A percentile compares a stretch with the other conserved stretches of the same genome.
Evolutionary conservation across 306 rosid species (phyloP).

Genomic region (Prunus dulcis): DNA sequence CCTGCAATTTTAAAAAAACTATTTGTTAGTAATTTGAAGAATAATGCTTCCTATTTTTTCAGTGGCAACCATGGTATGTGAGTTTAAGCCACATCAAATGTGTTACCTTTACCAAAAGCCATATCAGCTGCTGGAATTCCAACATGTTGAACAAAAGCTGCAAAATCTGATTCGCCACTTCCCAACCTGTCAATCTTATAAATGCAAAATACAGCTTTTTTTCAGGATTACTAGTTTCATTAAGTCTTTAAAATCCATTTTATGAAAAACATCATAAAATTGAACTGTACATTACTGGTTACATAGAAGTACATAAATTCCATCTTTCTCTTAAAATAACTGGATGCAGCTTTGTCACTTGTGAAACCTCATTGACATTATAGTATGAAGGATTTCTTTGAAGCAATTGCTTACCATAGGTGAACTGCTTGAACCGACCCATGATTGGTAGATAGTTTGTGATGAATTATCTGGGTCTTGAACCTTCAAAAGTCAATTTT

Average conservation of each 20-base stretch:
- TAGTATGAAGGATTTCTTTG: background rate
- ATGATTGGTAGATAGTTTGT: conserved; percentile 55
- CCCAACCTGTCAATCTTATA: conserved; percentile 59
- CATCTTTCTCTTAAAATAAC: too few relatives aligned
- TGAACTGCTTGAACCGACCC: conserved; percentile 43
- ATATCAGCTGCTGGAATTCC: conserved; percentile 67
- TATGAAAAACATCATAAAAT: background rate
- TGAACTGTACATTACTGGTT: background rate
- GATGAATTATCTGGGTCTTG: conserved; percentile 70
- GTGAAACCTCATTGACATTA: background rate
- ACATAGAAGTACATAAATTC: background rate
- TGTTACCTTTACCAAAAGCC: conserved; percentile 51
- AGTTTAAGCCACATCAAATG: background rate
- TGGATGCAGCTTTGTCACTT: background rate
- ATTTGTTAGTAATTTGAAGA: background rate
- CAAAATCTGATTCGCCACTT: conserved; percentile 67
- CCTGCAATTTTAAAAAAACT: conserved; percentile 28
- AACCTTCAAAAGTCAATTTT: conserved; percentile 41
- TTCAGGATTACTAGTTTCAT: conserved; percentile 9
- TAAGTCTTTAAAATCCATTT: conserved; percentile 5
- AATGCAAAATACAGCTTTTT: conserved; percentile 5
- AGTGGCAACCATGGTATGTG: background rate
- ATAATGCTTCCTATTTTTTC: background rate
- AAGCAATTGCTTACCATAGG: conserved; percentile 38
- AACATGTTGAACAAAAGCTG: conserved; percentile 63